Percentiles rank a stretch among this genome's conserved stretches.
These are phyloP conservation scores for Fragaria vesca DNA, from an alignment of 306 rosid species.

Conservation along the genomic window DNA sequence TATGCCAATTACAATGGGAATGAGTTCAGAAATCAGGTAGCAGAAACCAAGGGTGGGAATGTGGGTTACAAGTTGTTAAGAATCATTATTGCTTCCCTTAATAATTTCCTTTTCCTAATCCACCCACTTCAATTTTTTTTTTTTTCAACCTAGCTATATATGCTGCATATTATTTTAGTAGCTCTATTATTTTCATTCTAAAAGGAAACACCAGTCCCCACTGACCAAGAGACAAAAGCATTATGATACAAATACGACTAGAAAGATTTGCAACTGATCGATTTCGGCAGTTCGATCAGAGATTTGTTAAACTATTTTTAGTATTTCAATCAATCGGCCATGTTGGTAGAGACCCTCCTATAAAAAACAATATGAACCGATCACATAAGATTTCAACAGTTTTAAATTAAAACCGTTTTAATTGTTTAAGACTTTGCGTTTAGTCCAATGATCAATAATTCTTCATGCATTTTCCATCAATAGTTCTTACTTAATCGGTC, in stretches of 20 bases:
- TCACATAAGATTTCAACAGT: background rate
- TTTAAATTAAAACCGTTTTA: background rate
- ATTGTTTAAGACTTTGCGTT: background rate
- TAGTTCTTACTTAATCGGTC: background rate
- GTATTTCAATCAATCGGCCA: background rate
- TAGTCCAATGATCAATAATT: background rate
- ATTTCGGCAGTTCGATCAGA: background rate
- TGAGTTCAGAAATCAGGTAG: constrained; percentile 40
- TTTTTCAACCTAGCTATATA: background rate
- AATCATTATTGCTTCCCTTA: constrained; percentile 23
- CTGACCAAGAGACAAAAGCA: constrained; percentile 26
- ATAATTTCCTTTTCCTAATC: constrained; percentile 3
- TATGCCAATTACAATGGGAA: constrained; percentile 20
- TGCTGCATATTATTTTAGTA: background rate
- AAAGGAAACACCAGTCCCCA: constrained; percentile 33
- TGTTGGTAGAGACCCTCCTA: background rate
- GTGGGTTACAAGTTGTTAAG: constrained; percentile 22
- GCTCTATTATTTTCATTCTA: background rate
- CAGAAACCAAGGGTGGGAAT: constrained; percentile 53
- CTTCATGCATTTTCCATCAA: background rate
- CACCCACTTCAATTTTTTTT: constrained; percentile 10
- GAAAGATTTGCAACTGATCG: background rate
- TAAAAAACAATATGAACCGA: background rate
- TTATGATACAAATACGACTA: constrained; percentile 21
- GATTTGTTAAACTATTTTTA: background rate